Evolutionary conservation across 768 basidiomycete genomes (phyloP), one percentile per base, ranked within the genome.

Genomic region (Cyclocybe aegerita): DNA sequence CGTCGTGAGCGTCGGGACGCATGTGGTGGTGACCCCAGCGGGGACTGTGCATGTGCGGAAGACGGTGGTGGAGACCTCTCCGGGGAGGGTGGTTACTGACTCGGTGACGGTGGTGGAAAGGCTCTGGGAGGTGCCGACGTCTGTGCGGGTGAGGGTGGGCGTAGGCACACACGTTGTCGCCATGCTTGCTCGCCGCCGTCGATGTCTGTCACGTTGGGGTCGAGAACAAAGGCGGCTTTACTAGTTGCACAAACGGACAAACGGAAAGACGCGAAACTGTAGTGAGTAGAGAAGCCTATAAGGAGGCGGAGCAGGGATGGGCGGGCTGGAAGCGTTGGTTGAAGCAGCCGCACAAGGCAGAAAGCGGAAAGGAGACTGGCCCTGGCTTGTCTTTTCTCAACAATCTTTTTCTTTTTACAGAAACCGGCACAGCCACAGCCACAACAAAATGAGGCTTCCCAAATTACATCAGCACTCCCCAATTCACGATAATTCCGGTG

Each of bases 71-170:
- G 58, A 45, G 10, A 59, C 43, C 4, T 47, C 42, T 2, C 39
- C 50, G 14, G 65, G 60, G 10, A 57, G 11, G 11, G 57, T 62
- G 1, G 63, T 53, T 2, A 61, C 56, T 14, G 50, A 51, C 9
- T 52, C 16, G 6, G 60, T 50, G 7, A 43, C 38, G 29, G 56
- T 60, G 9, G 56, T 59, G n/a, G 52, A 53, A 12, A 59, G 30
- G 37, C 56, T 58, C 43, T 55, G 46, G 36, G 63, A 61, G 16
- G 60, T 62, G 46, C 46, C 15, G 9, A 60, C 55, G 16, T 41
- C 43, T 7, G 63, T 62, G 29, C 39, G 49, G 12, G 65, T 66
- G 17, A 56, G 50, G 11, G 63, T 62, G 9, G 61, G 55, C 41
- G 56, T 48, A 16, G 57, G 44, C 17, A 46, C 41, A 51, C 61